Percentiles rank a stretch among this genome's conserved stretches.
Conservation (phyloP, 2,329 filamentous ascomycete species). For the Hypoxylon rubiginosum region DNA sequence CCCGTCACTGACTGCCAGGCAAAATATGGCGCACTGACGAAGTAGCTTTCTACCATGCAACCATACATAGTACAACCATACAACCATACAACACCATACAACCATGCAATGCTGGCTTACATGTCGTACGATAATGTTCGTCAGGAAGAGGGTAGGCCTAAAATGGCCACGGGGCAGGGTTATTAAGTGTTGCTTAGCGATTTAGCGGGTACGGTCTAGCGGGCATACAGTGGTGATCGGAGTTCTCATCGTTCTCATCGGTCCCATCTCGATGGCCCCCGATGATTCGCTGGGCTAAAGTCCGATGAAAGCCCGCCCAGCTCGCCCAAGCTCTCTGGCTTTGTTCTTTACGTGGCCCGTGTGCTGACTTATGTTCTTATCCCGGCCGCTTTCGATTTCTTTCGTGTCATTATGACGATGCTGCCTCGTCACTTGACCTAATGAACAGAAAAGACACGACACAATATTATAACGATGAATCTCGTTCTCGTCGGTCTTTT, state of each 20-base stretch:
- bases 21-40: constrained; percentile 5
- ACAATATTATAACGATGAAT: constrained; percentile 1
- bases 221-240: neutral
- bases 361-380: neutral
- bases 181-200: neutral
- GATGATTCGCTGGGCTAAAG: neutral
- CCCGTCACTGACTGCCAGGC: neutral
- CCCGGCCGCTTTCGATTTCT: too few relatives aligned
- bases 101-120: constrained; percentile 19
- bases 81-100: too few relatives aligned
- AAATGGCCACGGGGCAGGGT: neutral
- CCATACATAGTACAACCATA: too few relatives aligned
- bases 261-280: neutral
- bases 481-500: neutral
- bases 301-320: neutral
- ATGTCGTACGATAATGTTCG: constrained; percentile 25
- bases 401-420: neutral
- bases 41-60: constrained; percentile 11
- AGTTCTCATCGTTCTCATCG: neutral
- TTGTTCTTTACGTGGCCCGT: neutral
- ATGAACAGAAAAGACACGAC: neutral
- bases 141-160: constrained; percentile 15
- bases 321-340: neutral
- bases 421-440: neutral
- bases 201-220: neutral